These are phyloP conservation scores for Boletus subparvulus DNA, from an alignment of 768 basidiomycete species.

Conservation along the genomic window DNA sequence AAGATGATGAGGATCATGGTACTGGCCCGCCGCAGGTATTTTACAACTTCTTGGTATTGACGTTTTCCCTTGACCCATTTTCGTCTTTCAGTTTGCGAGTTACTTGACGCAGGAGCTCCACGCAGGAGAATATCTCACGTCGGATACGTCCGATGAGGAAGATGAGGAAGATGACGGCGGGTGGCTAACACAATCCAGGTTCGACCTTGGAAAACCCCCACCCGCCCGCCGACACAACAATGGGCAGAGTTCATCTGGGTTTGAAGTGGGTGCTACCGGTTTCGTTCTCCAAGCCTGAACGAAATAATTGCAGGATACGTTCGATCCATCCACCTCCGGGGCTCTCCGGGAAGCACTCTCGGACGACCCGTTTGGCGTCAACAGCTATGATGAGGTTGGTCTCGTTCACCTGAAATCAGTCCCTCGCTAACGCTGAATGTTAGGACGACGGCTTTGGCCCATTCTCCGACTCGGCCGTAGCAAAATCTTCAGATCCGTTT, in stretches of 20 bases:
- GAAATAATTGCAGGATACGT: slow-evolving; percentile 46
- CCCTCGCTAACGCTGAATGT: not conserved
- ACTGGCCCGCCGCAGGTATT: slow-evolving; percentile 47
- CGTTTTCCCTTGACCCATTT: not conserved
- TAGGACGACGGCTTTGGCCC: slow-evolving; percentile 75
- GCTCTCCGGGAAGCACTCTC: slow-evolving; percentile 37
- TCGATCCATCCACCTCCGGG: slow-evolving; percentile 38
- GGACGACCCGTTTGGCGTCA: slow-evolving; percentile 50
- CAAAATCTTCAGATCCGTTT: slow-evolving; percentile 53
- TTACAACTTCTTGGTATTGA: not conserved
- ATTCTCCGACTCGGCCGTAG: slow-evolving; percentile 65
- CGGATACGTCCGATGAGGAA: slow-evolving; percentile 51
- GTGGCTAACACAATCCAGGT: slow-evolving; percentile 79
- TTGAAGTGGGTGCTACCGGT: slow-evolving; percentile 51
- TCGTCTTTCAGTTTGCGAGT: slow-evolving; percentile 61
- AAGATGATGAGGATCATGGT: slow-evolving; percentile 46
- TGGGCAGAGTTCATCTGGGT: slow-evolving; percentile 48
- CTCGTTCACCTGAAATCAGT: not conserved
- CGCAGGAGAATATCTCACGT: slow-evolving; percentile 54
- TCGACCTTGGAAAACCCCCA: slow-evolving; percentile 53
- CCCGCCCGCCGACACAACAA: slow-evolving; percentile 48
- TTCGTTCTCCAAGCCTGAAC: not conserved
- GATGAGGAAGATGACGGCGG: slow-evolving; percentile 68
- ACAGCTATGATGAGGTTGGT: slow-evolving; percentile 51
- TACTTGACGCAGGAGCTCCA: slow-evolving; percentile 78